Evolutionary conservation across 164 flowering plant species (phyloP).

Genomic region (Vitis amurensis): DNA sequence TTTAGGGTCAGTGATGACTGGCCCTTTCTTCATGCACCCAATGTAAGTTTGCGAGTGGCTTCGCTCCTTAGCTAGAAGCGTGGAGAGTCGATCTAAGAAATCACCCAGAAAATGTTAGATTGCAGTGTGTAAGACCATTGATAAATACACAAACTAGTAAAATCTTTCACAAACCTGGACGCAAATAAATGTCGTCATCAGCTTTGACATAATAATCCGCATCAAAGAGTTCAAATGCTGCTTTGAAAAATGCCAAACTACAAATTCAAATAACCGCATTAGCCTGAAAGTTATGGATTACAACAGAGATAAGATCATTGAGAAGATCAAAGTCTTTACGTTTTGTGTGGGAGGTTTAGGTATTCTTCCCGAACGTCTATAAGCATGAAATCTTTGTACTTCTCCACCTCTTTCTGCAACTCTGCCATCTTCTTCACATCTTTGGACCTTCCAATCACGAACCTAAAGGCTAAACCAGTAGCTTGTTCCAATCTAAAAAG

Average conservation of each 20-base stretch:
- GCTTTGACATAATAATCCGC: conserved; percentile 78
- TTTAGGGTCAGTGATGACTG: conserved; percentile 72
- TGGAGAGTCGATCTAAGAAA: conserved; percentile 65
- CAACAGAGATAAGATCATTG: not conserved
- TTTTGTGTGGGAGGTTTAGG: conserved; percentile 53
- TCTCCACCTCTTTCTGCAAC: conserved; percentile 54
- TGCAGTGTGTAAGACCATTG: not conserved
- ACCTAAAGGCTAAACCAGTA: conserved; percentile 64
- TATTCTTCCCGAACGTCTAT: conserved; percentile 60
- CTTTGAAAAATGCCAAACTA: conserved; percentile 77
- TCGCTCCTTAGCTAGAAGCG: conserved; percentile 75
- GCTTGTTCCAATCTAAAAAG: conserved; percentile 62
- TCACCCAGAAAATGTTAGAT: not conserved
- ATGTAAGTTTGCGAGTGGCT: conserved; percentile 54
- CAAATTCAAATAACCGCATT: conserved; percentile 1
- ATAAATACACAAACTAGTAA: not conserved
- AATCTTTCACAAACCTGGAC: conserved; percentile 47
- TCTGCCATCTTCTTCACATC: conserved; percentile 45
- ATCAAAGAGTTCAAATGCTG: conserved; percentile 66
- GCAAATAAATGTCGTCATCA: conserved; percentile 70
- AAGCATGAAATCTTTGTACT: conserved; percentile 65
- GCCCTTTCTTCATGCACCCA: conserved; percentile 90
- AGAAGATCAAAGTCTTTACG: conserved; percentile 32
- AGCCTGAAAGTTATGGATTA: not conserved
- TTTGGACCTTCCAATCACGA: conserved; percentile 59